These are phyloP conservation scores for Ligustrum vulgare DNA, from an alignment of 257 asterid species.

Conservation along the genomic window DNA sequence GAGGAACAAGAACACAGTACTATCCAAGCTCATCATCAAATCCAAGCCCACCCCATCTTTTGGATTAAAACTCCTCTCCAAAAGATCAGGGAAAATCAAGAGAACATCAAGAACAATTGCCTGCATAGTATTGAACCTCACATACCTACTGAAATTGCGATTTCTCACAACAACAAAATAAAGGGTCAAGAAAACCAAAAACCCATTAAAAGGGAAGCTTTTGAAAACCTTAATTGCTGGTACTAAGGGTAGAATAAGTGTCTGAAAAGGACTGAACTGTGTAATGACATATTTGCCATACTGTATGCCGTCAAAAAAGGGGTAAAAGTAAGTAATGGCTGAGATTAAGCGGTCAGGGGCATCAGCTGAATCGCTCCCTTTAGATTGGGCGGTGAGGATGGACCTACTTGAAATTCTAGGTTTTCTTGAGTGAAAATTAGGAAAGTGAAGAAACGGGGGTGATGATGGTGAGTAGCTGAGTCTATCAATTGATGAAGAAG, in stretches of 20 bases:
- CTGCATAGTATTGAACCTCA: constrained; percentile 96
- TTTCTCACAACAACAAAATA: constrained; percentile 91
- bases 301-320: constrained; percentile 94
- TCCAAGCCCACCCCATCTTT: constrained; percentile 87
- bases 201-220: constrained; percentile 85
- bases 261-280: constrained; percentile 69
- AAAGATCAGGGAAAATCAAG: constrained; percentile 82
- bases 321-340: constrained; percentile 86
- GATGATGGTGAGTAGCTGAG: constrained; percentile 17
- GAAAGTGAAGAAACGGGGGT: constrained; percentile 22
- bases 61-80: constrained; percentile 85
- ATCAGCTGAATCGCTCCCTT: constrained; percentile 62
- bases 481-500: constrained; percentile 10
- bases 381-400: constrained; percentile 43
- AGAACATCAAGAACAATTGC: constrained; percentile 96
- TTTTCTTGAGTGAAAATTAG: constrained; percentile 27
- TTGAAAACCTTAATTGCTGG: constrained; percentile 90
- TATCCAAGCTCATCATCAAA: constrained; percentile 85
- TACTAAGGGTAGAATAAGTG: constrained; percentile 69
- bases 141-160: constrained; percentile 84
- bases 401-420: constrained; percentile 26
- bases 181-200: constrained; percentile 72
- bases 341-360: constrained; percentile 88
- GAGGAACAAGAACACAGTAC: constrained; percentile 89
- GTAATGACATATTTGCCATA: constrained; percentile 83